Evolutionary conservation across 805 yeast genomes (phyloP).

Genomic region (Starmera pachycereana): DNA sequence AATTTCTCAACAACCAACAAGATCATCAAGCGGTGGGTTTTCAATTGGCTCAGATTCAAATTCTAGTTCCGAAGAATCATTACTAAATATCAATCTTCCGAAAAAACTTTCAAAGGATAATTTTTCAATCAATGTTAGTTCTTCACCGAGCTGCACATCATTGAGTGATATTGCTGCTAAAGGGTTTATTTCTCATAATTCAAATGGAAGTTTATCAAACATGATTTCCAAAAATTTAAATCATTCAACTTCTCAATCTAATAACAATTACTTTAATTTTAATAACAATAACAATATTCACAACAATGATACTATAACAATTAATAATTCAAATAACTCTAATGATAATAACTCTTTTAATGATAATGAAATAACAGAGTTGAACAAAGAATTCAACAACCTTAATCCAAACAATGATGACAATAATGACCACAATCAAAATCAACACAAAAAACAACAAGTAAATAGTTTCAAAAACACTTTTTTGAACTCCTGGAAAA

Average conservation of each 20-base stretch:
- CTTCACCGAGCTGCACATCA: slow-evolving; percentile 32
- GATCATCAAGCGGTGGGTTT: neutral
- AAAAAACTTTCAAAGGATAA: slow-evolving; percentile 1
- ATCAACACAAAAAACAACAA: neutral
- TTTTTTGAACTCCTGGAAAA: slow-evolving; percentile 16
- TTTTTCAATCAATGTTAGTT: slow-evolving; percentile 8
- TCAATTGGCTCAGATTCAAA: slow-evolving; percentile 15
- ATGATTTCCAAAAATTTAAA: neutral
- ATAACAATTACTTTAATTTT: neutral
- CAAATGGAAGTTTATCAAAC: slow-evolving; percentile 6
- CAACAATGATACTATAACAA: neutral
- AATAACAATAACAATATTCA: neutral
- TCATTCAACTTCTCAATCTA: neutral
- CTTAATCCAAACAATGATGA: slow-evolving; percentile 4
- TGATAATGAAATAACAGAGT: slow-evolving; percentile 5
- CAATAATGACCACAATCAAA: slow-evolving; percentile 1
- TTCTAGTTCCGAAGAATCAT: slow-evolving; percentile 20
- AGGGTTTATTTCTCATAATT: slow-evolving; percentile 21
- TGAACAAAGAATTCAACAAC: slow-evolving; percentile 11
- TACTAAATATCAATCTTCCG: slow-evolving; percentile 4
- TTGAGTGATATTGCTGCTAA: slow-evolving; percentile 42
- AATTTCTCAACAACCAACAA: neutral
- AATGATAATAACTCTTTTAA: neutral
- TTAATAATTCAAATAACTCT: neutral
- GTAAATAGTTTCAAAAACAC: slow-evolving; percentile 7